Percentiles rank a stretch among this genome's conserved stretches.
These are phyloP conservation scores for Pichia sp. DNA, from an alignment of 1,139 yeast genomes.

Conservation along the genomic window DNA sequence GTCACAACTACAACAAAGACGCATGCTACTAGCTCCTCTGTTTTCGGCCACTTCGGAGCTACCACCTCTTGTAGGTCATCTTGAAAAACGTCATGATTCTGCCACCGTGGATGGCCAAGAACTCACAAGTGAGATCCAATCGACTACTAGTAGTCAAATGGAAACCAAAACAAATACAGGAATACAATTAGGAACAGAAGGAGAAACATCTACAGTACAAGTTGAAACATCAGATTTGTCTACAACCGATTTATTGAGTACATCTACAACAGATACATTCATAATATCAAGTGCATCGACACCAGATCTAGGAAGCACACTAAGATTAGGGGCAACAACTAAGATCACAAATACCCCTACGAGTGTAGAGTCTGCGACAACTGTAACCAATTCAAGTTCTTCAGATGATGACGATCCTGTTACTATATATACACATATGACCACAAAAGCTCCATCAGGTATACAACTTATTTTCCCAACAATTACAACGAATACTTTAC, in stretches of 20 bases:
- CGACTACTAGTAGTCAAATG: too few species aligned
- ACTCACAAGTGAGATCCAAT: too few species aligned
- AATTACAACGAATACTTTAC: slow-evolving; percentile 10
- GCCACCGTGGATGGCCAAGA: not conserved
- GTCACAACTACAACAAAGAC: not conserved
- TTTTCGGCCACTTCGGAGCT: not conserved
- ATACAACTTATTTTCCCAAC: slow-evolving; percentile 7
- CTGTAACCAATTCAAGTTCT: not conserved
- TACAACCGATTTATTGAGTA: too few species aligned
- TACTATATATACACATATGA: slow-evolving; percentile 4
- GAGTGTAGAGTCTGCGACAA: not conserved
- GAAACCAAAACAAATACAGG: too few species aligned
- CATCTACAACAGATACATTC: not conserved
- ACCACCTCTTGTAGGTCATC: not conserved
- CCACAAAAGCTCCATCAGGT: not conserved
- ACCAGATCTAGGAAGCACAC: not conserved
- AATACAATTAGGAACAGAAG: too few species aligned
- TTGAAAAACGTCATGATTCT: not conserved
- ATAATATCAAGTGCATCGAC: not conserved
- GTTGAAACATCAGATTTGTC: too few species aligned
- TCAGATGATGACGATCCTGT: not conserved
- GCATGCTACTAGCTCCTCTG: not conserved
- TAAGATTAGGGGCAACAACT: not conserved
- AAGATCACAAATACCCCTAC: not conserved
- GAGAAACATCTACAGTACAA: too few species aligned